Conservation (phyloP, 306 rosid genomes). For the Cucurbita pepo region DNA sequence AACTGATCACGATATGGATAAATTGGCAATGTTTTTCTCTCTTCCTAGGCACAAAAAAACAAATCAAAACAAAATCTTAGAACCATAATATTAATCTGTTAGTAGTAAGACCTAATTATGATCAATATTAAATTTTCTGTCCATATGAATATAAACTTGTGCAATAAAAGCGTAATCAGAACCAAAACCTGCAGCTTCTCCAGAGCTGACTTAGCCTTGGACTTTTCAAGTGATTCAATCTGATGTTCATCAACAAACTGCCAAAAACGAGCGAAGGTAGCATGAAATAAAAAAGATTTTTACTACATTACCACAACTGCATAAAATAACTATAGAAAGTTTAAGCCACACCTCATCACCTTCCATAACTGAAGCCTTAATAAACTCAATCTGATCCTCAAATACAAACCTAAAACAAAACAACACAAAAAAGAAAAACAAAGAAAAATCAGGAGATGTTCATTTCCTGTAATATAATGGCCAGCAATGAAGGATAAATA, state of each 20-base stretch:
- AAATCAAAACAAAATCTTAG: not conserved
- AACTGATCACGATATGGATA: slow-evolving; percentile 60
- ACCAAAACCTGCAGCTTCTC: slow-evolving; percentile 73
- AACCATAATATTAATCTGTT: not conserved
- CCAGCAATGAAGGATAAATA: not conserved
- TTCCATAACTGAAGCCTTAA: slow-evolving; percentile 76
- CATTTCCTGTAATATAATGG: slow-evolving; percentile 1
- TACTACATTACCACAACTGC: not conserved
- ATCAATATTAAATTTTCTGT: not conserved
- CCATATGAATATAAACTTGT: not conserved
- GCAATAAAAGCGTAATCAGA: not conserved
- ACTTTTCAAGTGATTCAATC: slow-evolving; percentile 43
- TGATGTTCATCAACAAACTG: slow-evolving; percentile 44
- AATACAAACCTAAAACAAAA: slow-evolving; percentile 52
- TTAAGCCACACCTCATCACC: slow-evolving; percentile 56
- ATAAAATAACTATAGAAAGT: not conserved
- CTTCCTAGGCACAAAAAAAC: slow-evolving; percentile 35
- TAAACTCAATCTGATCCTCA: slow-evolving; percentile 92
- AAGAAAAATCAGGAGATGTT: slow-evolving; percentile 8
- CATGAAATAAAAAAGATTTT: slow-evolving; percentile 17
- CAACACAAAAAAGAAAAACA: not conserved
- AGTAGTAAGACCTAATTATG: not conserved
- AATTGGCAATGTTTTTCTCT: slow-evolving; percentile 68
- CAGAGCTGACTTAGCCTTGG: slow-evolving; percentile 44
- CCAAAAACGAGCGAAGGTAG: not conserved